Conservation (phyloP, 2,329 filamentous ascomycete species). For the Chaetothyriales sp. region DNA sequence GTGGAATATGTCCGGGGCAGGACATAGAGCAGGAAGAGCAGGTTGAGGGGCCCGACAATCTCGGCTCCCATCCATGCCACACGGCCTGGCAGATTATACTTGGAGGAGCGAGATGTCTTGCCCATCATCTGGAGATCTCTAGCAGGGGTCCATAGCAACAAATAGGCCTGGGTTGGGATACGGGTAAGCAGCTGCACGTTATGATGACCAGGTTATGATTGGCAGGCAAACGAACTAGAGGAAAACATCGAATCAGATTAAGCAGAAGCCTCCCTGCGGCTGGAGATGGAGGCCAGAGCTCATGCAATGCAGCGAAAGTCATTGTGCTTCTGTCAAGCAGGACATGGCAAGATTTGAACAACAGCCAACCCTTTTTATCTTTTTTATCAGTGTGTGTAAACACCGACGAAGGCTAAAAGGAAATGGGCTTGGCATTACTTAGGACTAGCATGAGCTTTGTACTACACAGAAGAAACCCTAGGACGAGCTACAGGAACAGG, state of each 20-base stretch:
- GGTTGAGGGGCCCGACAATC: conserved; percentile 55
- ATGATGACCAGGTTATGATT: background rate
- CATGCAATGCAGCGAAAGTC: conserved; percentile 1
- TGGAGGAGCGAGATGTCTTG: conserved; percentile 56
- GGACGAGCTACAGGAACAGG: background rate
- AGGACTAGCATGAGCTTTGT: background rate
- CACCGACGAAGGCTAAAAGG: background rate
- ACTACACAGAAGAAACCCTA: background rate
- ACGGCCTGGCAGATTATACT: conserved; percentile 76
- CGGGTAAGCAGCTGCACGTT: background rate
- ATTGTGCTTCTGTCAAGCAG: background rate
- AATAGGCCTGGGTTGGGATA: conserved; percentile 56
- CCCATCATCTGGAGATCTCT: conserved; percentile 60
- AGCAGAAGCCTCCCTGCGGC: conserved; percentile 24
- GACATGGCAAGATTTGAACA: background rate
- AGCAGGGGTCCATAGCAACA: conserved; percentile 36
- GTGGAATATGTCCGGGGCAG: conserved; percentile 37
- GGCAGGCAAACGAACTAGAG: conserved; percentile 16
- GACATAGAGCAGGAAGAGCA: conserved; percentile 64
- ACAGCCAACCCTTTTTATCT: no score
- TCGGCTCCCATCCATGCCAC: conserved; percentile 86
- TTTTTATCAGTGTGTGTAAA: background rate
- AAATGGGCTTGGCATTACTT: background rate
- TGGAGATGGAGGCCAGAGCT: conserved; percentile 27
- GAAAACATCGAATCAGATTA: conserved; percentile 29